Percentiles rank a stretch among this genome's conserved stretches.
phyloP scores from a whole-genome alignment of 139 green algal genomes.

The Dunaliella sp. region DNA sequence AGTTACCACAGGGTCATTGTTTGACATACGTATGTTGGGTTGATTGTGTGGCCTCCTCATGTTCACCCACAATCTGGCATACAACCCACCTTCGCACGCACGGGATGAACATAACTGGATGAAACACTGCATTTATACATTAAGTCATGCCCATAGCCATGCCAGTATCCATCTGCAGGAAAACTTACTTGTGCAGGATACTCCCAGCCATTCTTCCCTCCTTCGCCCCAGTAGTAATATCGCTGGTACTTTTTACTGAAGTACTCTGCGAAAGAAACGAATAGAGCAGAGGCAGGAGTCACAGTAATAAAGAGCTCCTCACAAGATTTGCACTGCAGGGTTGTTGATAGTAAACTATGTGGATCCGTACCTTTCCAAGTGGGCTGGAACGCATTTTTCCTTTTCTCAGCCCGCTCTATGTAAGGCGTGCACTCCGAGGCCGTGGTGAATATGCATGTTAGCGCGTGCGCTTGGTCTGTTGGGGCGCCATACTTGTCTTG shows the following conservation, averaged over 20 bases:
- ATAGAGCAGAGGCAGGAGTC: background rate
- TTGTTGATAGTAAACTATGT: background rate
- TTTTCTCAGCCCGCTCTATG: background rate
- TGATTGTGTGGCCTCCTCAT: no score
- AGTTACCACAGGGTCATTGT: no score
- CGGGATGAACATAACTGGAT: no score
- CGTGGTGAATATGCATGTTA: background rate
- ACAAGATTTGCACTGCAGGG: background rate
- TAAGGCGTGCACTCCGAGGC: background rate
- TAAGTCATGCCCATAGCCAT: no score
- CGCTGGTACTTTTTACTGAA: conserved; percentile 11
- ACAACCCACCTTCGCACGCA: no score
- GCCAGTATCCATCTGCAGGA: no score
- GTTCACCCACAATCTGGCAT: no score
- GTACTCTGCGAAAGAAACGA: background rate
- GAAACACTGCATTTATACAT: no score
- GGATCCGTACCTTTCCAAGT: background rate
- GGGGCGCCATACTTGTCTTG: background rate
- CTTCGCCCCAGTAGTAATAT: conserved; percentile 21
- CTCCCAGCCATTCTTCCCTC: conserved; percentile 11
- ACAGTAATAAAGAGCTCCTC: background rate
- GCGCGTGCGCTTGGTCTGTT: background rate
- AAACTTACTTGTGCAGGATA: conserved; percentile 6
- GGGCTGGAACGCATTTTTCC: background rate
- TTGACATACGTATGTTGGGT: no score